Conservation (phyloP, 2,329 filamentous ascomycete species). For the Aspergillus sp. region DNA sequence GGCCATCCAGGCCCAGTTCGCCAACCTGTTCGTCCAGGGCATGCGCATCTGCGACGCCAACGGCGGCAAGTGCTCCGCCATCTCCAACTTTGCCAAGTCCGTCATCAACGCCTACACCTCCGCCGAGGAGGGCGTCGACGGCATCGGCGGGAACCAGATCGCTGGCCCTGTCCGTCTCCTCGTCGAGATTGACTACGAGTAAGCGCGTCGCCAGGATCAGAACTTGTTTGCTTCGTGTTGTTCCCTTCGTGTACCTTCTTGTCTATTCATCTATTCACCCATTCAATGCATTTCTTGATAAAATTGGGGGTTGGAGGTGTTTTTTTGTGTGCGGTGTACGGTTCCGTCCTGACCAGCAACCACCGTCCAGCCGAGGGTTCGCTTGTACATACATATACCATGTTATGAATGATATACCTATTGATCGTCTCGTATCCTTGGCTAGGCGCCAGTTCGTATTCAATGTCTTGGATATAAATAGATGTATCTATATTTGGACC, state of each 20-base stretch:
- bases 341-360: neutral
- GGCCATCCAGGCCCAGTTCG: constrained; percentile 33
- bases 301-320: constrained; percentile 14
- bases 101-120: constrained; percentile 35
- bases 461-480: no score
- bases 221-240: constrained; percentile 8
- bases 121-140: constrained; percentile 24
- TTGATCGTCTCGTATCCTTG: no score
- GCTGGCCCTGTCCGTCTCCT: constrained; percentile 32
- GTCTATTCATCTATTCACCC: constrained; percentile 10
- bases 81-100: constrained; percentile 20
- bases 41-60: constrained; percentile 36
- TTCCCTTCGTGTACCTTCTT: constrained; percentile 7
- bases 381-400: constrained; percentile 12
- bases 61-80: constrained; percentile 30
- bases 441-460: no score
- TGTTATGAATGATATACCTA: neutral
- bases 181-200: constrained; percentile 30
- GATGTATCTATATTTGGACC: no score
- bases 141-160: constrained; percentile 28
- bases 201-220: constrained; percentile 8
- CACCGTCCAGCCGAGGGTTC: constrained; percentile 5
- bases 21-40: constrained; percentile 29
- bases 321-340: neutral
- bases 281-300: constrained; percentile 3